phyloP scores from a whole-genome alignment of 2,329 filamentous ascomycete species.

The Fusarium metavorans region DNA sequence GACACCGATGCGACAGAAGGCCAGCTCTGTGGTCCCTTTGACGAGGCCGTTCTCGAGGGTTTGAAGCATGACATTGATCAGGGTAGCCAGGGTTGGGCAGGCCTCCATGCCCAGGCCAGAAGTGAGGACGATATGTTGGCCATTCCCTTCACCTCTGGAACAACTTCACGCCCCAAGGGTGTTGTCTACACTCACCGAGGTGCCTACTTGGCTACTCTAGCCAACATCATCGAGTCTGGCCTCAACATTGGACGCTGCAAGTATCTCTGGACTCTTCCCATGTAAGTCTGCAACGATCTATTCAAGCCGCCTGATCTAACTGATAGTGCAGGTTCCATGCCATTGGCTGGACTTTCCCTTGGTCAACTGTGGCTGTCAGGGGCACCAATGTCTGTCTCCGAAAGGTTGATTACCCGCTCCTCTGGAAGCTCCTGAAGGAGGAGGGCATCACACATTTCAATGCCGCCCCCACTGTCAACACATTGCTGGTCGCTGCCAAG shows the following conservation, averaged over 20 bases:
- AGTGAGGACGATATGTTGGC: slow-evolving; percentile 87
- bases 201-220: slow-evolving; percentile 85
- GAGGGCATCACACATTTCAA: slow-evolving; percentile 95
- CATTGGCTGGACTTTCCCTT: slow-evolving; percentile 88
- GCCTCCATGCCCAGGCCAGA: slow-evolving; percentile 74
- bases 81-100: slow-evolving; percentile 80
- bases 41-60: slow-evolving; percentile 85
- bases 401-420: slow-evolving; percentile 93
- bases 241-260: slow-evolving; percentile 82
- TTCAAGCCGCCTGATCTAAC: neutral
- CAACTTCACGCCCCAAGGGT: slow-evolving; percentile 91
- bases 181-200: slow-evolving; percentile 93
- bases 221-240: slow-evolving; percentile 88
- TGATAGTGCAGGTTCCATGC: slow-evolving; percentile 68
- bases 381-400: slow-evolving; percentile 96
- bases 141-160: slow-evolving; percentile 93
- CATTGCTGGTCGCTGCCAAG: slow-evolving; percentile 83
- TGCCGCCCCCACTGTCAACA: slow-evolving; percentile 96
- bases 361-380: slow-evolving; percentile 91
- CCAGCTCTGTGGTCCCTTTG: slow-evolving; percentile 81
- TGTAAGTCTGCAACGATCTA: slow-evolving; percentile 70
- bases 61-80: slow-evolving; percentile 75
- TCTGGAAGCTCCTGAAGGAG: slow-evolving; percentile 89
- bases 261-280: slow-evolving; percentile 92
- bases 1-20: slow-evolving; percentile 85